Evolutionary conservation across 1,284 basidiomycete species (phyloP), one percentile per base, ranked within the genome.

Genomic region (Ustilago sp.): DNA sequence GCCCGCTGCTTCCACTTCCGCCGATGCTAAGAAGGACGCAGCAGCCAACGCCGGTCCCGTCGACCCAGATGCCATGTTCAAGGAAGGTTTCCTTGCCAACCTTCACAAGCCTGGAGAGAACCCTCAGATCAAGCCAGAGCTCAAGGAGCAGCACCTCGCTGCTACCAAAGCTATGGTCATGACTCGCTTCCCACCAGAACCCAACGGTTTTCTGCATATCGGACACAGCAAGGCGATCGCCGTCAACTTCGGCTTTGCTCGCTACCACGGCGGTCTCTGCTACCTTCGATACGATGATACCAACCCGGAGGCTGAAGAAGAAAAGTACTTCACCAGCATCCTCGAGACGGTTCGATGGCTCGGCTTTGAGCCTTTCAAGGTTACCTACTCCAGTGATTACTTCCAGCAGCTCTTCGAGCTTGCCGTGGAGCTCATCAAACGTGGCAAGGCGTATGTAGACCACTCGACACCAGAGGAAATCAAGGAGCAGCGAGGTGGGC

Each of bases 331-430:
- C 84, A 94, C 96, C 86, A 96, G 93, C 72, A 98, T 99, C 63
- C 88, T 99, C 82, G 95, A 98, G 87, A 94, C 92, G 75, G 90
- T 99, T 54, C 90, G 95, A 76, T 99, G 97, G 97, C 90, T 99
- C 34, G 97, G 97, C 1, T 99, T 92, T 83, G 95, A 99, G 87
- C 97, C 97, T 6, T 98, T 93, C 93, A 94, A 94, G 87, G 95
- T 99, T 88, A 99, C 97, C 13, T 99, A 99, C 87, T 98, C 96
- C 58, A 96, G 94, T 84, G 97, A 99, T 88, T 94, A 99, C 88
- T 99, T 99, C 87, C 90, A 93, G 74, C 88, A 91, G 84, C 88
- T 99, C 23, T 93, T 96, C 85, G 92, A 92, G 28, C 89, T 98
- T 34, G 96, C 96, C 2, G 90, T 94, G n/a, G 92, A 96, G 85